These are phyloP conservation scores for Saturnispora dispora DNA, from an alignment of 805 yeast genomes.

Conservation along the genomic window DNA sequence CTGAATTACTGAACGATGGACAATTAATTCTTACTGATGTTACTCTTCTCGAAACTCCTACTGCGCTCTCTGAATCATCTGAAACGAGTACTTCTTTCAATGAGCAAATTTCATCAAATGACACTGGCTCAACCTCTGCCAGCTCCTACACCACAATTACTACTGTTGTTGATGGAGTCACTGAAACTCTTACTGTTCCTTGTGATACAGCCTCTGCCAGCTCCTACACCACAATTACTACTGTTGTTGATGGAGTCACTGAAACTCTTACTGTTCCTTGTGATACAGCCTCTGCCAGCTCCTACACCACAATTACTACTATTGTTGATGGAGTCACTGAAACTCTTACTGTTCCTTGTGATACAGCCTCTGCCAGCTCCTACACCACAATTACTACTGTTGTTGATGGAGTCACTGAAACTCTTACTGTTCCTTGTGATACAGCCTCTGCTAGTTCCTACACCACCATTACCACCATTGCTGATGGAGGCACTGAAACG, in stretches of 20 bases:
- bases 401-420: background rate
- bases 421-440: background rate
- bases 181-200: slow-evolving; percentile 1
- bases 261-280: background rate
- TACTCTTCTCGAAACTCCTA: background rate
- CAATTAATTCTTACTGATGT: background rate
- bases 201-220: background rate
- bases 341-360: background rate
- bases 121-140: background rate
- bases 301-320: background rate
- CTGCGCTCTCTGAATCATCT: background rate
- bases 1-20: slow-evolving; percentile 1
- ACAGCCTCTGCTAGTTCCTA: background rate
- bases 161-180: slow-evolving; percentile 7
- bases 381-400: slow-evolving; percentile 1
- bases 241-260: background rate
- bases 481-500: background rate
- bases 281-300: background rate
- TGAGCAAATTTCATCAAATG: background rate
- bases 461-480: background rate
- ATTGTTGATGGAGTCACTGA: background rate
- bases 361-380: background rate
- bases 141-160: slow-evolving; percentile 4
- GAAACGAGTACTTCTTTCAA: background rate
- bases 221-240: background rate